phyloP scores from a whole-genome alignment of 306 rosid species.

The Prunus kanzakura region DNA sequence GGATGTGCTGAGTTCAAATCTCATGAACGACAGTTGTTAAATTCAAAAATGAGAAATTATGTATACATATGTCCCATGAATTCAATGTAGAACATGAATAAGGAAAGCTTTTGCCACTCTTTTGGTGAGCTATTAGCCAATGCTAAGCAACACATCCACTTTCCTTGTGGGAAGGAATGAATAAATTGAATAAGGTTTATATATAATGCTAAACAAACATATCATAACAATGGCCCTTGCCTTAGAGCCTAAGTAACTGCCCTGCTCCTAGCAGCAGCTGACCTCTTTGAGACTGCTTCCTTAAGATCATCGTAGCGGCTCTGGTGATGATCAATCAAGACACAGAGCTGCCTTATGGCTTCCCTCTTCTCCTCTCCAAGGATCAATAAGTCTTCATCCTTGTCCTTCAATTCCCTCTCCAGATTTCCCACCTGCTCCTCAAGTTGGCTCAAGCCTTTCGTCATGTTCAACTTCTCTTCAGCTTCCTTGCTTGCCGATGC shows the following conservation, averaged over 20 bases:
- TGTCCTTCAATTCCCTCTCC: constrained; percentile 50
- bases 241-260: constrained; percentile 5
- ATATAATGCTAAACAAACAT: neutral
- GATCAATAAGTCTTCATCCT: constrained; percentile 45
- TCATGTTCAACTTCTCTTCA: constrained; percentile 55
- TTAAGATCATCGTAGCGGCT: constrained; percentile 43
- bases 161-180: neutral
- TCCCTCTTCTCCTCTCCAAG: constrained; percentile 70
- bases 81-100: neutral
- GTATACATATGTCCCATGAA: neutral
- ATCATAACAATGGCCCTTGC: neutral
- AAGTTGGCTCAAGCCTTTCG: constrained; percentile 39
- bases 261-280: constrained; percentile 1
- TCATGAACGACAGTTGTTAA: neutral
- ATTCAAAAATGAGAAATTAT: neutral
- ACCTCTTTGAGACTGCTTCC: constrained; percentile 27
- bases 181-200: neutral
- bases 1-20: neutral
- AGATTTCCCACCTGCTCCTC: constrained; percentile 49
- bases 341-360: constrained; percentile 77
- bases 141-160: neutral
- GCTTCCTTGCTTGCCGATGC: constrained; percentile 54
- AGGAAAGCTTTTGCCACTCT: neutral
- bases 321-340: constrained; percentile 62
- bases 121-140: too few relatives aligned